phyloP scores from a whole-genome alignment of 768 basidiomycete genomes.

The Lactarius tabidus region DNA sequence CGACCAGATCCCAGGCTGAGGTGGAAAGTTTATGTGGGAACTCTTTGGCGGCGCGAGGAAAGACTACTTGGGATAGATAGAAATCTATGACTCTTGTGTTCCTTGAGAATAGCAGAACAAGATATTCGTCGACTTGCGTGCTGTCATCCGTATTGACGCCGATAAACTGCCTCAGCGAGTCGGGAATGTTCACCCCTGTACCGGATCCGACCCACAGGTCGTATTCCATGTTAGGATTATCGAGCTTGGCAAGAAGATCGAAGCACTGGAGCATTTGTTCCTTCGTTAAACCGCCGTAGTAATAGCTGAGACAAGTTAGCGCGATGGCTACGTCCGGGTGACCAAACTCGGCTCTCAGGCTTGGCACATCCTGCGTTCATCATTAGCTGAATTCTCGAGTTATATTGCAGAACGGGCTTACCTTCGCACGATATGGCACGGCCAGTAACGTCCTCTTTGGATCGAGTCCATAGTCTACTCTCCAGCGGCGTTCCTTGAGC shows the following conservation, averaged over 20 bases:
- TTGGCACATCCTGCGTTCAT: slow-evolving; percentile 39
- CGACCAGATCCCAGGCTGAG: slow-evolving; percentile 51
- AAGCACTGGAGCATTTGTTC: slow-evolving; percentile 39
- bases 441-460: slow-evolving; percentile 41
- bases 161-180: slow-evolving; percentile 30
- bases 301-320: slow-evolving; percentile 47
- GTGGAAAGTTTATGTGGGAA: slow-evolving; percentile 45
- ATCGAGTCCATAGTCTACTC: slow-evolving; percentile 51
- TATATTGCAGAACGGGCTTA: not conserved
- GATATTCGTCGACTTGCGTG: slow-evolving; percentile 28
- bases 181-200: slow-evolving; percentile 28
- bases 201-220: slow-evolving; percentile 35
- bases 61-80: slow-evolving; percentile 43
- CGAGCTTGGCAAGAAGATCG: slow-evolving; percentile 36
- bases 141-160: slow-evolving; percentile 43
- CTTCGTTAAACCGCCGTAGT: slow-evolving; percentile 43
- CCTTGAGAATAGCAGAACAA: slow-evolving; percentile 36
- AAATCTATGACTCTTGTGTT: slow-evolving; percentile 43
- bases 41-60: slow-evolving; percentile 48
- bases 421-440: slow-evolving; percentile 48
- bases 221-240: slow-evolving; percentile 43
- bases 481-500: slow-evolving; percentile 41
- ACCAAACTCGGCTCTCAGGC: slow-evolving; percentile 45
- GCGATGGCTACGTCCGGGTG: slow-evolving; percentile 48
- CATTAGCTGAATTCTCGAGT: not conserved